phyloP scores from a whole-genome alignment of 441 rosid genomes.

The Raphanus hybrid region DNA sequence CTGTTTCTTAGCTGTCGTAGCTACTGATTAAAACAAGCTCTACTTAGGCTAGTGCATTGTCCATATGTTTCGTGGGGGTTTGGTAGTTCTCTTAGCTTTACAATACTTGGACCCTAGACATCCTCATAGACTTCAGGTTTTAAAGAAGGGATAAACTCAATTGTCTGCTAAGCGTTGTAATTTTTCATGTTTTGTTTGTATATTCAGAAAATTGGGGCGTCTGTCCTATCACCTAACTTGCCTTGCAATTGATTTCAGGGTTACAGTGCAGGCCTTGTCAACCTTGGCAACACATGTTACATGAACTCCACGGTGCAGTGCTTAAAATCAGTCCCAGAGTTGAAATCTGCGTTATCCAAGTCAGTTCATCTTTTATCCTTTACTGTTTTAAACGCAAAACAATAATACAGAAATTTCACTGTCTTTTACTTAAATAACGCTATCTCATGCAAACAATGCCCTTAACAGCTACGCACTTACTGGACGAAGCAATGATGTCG shows the following conservation, averaged over 20 bases:
- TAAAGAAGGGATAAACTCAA: background rate
- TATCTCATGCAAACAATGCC: constrained; percentile 7
- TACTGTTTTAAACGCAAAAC: background rate
- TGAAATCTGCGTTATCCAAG: constrained; percentile 77
- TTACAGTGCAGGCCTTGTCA: constrained; percentile 83
- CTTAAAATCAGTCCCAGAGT: constrained; percentile 91
- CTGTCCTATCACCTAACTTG: background rate
- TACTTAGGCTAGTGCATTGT: constrained; percentile 17
- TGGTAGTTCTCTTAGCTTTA: background rate
- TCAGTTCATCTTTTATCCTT: constrained; percentile 40
- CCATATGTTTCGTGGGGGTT: background rate
- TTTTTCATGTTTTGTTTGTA: constrained; percentile 6
- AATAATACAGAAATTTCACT: background rate
- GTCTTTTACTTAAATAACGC: constrained; percentile 5
- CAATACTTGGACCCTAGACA: background rate
- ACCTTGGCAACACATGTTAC: constrained; percentile 94
- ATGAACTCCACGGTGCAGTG: constrained; percentile 95
- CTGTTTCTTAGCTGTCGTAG: background rate
- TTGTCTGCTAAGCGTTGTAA: background rate
- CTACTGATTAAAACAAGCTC: background rate
- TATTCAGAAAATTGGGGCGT: background rate
- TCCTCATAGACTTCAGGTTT: background rate
- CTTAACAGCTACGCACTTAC: constrained; percentile 66
- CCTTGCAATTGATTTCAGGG: constrained; percentile 54
- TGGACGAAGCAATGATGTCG: constrained; percentile 72